These are phyloP conservation scores for Litchi chinensis DNA, from an alignment of 345 rosid genomes.

Conservation along the genomic window DNA sequence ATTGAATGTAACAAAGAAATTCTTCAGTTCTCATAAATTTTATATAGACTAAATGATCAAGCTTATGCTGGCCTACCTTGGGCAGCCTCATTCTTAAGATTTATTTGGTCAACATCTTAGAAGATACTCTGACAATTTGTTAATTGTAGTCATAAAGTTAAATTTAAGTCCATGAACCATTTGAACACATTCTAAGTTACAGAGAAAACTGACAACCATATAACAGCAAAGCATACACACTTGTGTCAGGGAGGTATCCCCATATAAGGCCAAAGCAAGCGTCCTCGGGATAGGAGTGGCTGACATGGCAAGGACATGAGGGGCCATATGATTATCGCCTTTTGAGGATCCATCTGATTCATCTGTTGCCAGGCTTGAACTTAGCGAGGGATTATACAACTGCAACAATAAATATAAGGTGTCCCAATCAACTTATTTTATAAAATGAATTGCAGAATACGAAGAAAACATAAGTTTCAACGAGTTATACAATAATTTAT, in stretches of 20 bases:
- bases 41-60: background rate
- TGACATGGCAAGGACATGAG: constrained; percentile 94
- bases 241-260: constrained; percentile 88
- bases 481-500: background rate
- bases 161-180: background rate
- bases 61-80: background rate
- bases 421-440: constrained; percentile 16
- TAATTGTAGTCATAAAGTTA: background rate
- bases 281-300: constrained; percentile 98
- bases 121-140: background rate
- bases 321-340: constrained; percentile 74
- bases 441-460: constrained; percentile 11
- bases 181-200: constrained; percentile 5
- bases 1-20: background rate
- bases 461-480: constrained; percentile 15
- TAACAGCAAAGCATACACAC: constrained; percentile 39
- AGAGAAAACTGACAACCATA: constrained; percentile 13
- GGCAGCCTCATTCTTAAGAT: background rate
- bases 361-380: constrained; percentile 43
- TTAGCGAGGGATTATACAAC: constrained; percentile 56
- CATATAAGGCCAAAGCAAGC: constrained; percentile 91
- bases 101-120: background rate
- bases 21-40: background rate
- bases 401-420: constrained; percentile 43
- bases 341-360: constrained; percentile 44